Evolutionary conservation across 2,329 filamentous ascomycete genomes (phyloP).

Genomic region (Calonectria crousiana): DNA sequence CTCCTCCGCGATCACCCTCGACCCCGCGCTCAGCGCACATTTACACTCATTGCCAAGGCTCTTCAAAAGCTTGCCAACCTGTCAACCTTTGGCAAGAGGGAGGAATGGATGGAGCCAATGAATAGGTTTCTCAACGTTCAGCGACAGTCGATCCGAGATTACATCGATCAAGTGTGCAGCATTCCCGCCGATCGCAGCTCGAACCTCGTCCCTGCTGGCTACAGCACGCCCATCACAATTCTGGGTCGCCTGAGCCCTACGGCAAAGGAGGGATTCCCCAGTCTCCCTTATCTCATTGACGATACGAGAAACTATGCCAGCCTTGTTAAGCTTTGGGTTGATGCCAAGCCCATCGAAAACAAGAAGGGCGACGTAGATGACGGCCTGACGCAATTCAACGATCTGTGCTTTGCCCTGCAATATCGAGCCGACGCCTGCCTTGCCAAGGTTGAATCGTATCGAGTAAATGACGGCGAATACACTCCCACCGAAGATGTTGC

Average conservation of each 20-base stretch:
- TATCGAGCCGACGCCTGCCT: conserved; percentile 65
- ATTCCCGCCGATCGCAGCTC: conserved; percentile 79
- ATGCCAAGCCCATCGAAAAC: conserved; percentile 60
- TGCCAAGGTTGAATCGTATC: conserved; percentile 60
- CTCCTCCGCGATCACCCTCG: conserved; percentile 86
- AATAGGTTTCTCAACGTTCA: conserved; percentile 85
- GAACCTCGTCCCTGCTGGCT: conserved; percentile 80
- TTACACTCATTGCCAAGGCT: conserved; percentile 93
- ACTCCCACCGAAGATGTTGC: conserved; percentile 53
- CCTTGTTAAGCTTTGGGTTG: conserved; percentile 84
- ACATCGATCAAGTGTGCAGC: conserved; percentile 87
- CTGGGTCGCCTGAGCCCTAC: conserved; percentile 83
- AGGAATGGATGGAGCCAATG: conserved; percentile 99
- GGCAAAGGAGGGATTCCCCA: conserved; percentile 91
- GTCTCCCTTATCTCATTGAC: conserved; percentile 92
- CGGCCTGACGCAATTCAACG: conserved; percentile 66
- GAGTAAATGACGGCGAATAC: conserved; percentile 51
- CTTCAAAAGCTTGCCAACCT: conserved; percentile 92
- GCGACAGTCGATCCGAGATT: conserved; percentile 84
- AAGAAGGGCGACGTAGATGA: conserved; percentile 53
- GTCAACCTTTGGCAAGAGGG: conserved; percentile 91
- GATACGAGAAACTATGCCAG: conserved; percentile 87
- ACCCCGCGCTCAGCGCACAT: conserved; percentile 83
- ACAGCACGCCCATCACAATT: conserved; percentile 93
- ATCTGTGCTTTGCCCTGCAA: conserved; percentile 63